Evolutionary conservation across 768 basidiomycete species (phyloP).

Genomic region (Boletus rubroflammeus): DNA sequence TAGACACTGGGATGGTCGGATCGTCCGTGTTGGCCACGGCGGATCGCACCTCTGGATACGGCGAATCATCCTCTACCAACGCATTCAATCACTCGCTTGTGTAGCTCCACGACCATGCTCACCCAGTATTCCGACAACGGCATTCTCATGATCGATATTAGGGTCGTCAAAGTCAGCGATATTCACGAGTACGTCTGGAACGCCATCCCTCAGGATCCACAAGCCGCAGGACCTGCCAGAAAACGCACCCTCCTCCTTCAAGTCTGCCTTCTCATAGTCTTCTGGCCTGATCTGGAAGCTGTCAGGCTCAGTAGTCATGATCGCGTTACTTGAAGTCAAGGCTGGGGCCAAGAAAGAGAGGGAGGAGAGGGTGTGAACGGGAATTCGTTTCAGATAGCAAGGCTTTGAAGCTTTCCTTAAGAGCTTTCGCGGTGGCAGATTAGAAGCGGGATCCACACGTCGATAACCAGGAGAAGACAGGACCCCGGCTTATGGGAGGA

Average conservation of each 20-base stretch:
- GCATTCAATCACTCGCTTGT: slow-evolving; percentile 11
- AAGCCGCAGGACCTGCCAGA: background rate
- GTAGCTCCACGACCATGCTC: background rate
- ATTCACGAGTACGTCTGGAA: slow-evolving; percentile 1
- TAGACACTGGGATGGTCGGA: slow-evolving; percentile 54
- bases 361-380: background rate
- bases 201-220: no score
- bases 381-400: background rate
- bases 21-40: slow-evolving; percentile 76
- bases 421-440: background rate
- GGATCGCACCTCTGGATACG: slow-evolving; percentile 79
- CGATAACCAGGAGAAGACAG: background rate
- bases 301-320: slow-evolving; percentile 15
- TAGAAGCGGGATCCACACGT: background rate
- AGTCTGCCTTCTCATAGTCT: slow-evolving; percentile 13
- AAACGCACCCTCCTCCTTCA: slow-evolving; percentile 9
- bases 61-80: slow-evolving; percentile 63
- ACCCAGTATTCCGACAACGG: slow-evolving; percentile 19
- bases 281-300: background rate
- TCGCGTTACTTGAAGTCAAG: background rate
- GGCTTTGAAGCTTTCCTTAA: background rate
- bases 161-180: slow-evolving; percentile 34
- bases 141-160: slow-evolving; percentile 30
- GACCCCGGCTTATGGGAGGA: background rate
- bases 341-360: background rate